Base-by-base conservation (phyloP, 345 rosid species). In the Brassica incana region DNA sequence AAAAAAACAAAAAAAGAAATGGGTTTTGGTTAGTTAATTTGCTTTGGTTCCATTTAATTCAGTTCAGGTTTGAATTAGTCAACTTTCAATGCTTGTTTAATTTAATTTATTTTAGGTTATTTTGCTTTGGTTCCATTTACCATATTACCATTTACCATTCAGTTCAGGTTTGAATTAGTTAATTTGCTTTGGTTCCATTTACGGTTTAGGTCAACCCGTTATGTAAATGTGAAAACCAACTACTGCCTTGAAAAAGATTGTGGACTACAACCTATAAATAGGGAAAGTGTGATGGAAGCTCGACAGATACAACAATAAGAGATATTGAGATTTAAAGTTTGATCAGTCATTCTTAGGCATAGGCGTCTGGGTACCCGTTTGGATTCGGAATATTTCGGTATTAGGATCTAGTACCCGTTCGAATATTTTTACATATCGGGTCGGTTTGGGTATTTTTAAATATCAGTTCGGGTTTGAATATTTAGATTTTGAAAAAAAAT, bases 121-220 rank as follows among this genome's bases (percentile, higher is more conserved):
- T 29, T 29, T 29, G 3, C 30, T 29, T 29, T 29, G 30, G n/a
- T n/a, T n/a, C n/a, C n/a, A n/a, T n/a, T n/a, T n/a, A n/a, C n/a
- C n/a, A n/a, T n/a, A n/a, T n/a, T n/a, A n/a, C n/a, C n/a, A n/a
- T n/a, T n/a, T n/a, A n/a, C n/a, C n/a, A n/a, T n/a, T n/a, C n/a
- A n/a, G n/a, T n/a, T n/a, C n/a, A n/a, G n/a, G n/a, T n/a, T n/a
- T n/a, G n/a, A n/a, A n/a, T n/a, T n/a, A n/a, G n/a, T n/a, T n/a
- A n/a, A n/a, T n/a, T n/a, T n/a, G n/a, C n/a, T n/a, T n/a, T n/a
- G n/a, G n/a, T n/a, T n/a, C n/a, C n/a, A n/a, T n/a, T 12, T 48
- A 65, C 54, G 48, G 60, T 65, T 65, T 43, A 36, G 72, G 72
- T 29, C 32, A 59, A 59, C 63, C 63, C 30, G 2, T 59, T 23